These are phyloP conservation scores for Canavalia gladiata DNA, from an alignment of 306 rosid species.

Conservation along the genomic window DNA sequence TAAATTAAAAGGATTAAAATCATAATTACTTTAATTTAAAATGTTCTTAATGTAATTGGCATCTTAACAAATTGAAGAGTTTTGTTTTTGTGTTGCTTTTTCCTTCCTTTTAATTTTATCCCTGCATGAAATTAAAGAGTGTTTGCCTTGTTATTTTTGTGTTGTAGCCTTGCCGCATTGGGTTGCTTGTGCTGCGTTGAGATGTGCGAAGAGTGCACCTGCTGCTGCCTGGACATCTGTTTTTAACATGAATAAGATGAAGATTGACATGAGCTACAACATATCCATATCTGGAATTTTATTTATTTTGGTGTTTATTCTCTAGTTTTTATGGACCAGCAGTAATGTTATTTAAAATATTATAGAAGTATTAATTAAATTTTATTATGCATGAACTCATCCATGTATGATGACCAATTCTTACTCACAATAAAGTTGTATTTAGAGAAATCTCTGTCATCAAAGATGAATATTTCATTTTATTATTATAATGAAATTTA, in stretches of 20 bases:
- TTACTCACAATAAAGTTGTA: too few species aligned
- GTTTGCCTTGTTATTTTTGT: background rate
- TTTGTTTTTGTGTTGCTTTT: too few species aligned
- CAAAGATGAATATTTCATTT: too few species aligned
- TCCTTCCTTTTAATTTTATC: background rate
- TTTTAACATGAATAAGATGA: background rate
- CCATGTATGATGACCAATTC: too few species aligned
- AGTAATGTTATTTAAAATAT: too few species aligned
- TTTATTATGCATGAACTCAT: too few species aligned
- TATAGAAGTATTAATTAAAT: too few species aligned
- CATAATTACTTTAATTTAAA: too few species aligned
- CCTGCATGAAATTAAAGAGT: background rate
- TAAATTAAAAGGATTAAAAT: too few species aligned
- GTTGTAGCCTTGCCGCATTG: conserved; percentile 44
- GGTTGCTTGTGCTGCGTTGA: conserved; percentile 47
- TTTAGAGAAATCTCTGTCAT: too few species aligned
- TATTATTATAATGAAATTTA: too few species aligned
- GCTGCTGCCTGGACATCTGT: conserved; percentile 31
- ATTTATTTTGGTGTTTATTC: background rate
- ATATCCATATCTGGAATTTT: background rate
- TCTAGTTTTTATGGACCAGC: background rate
- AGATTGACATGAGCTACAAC: background rate
- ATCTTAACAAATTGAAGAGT: background rate
- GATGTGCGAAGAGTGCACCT: background rate
- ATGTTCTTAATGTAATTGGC: background rate